phyloP scores from a whole-genome alignment of 352 stramenopile species.

The Phytophthora pluvialis region DNA sequence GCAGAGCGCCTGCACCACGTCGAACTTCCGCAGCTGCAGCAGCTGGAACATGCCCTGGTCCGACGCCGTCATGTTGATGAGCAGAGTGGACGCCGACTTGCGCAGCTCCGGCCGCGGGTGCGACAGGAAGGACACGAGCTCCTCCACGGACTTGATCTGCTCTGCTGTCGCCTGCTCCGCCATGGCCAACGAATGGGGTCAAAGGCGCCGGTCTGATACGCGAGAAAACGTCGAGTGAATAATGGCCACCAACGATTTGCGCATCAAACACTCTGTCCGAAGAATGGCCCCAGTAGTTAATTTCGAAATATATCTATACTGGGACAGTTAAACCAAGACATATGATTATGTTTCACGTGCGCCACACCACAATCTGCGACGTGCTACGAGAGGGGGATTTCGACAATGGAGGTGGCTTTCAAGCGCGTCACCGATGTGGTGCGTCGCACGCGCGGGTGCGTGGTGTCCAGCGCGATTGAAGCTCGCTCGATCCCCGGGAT shows the following conservation, averaged over 20 bases:
- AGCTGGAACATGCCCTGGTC: conserved; percentile 83
- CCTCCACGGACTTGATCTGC: conserved; percentile 79
- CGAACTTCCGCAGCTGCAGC: conserved; percentile 70
- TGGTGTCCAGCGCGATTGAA: conserved; percentile 63
- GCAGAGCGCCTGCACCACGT: conserved; percentile 81
- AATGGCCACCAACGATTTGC: conserved; percentile 39
- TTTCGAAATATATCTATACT: not conserved
- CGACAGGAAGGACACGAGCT: conserved; percentile 84
- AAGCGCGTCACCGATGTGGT: conserved; percentile 61
- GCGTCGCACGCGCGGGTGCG: conserved; percentile 53
- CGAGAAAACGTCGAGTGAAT: conserved; percentile 16
- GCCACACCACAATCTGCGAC: conserved; percentile 25
- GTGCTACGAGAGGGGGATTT: conserved; percentile 10
- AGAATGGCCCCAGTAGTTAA: conserved; percentile 9
- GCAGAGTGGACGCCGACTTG: conserved; percentile 83
- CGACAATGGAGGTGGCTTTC: conserved; percentile 49
- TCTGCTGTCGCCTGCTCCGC: conserved; percentile 49
- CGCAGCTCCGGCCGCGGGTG: conserved; percentile 84
- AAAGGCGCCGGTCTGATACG: not conserved
- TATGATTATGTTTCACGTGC: not conserved
- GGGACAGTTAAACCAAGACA: conserved; percentile 10
- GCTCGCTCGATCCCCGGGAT: conserved; percentile 55
- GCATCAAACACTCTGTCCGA: conserved; percentile 29
- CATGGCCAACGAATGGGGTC: conserved; percentile 33
- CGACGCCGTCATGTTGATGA: conserved; percentile 85